phyloP scores from a whole-genome alignment of 2,329 filamentous ascomycete species.

The Trichoderma hamatum region DNA sequence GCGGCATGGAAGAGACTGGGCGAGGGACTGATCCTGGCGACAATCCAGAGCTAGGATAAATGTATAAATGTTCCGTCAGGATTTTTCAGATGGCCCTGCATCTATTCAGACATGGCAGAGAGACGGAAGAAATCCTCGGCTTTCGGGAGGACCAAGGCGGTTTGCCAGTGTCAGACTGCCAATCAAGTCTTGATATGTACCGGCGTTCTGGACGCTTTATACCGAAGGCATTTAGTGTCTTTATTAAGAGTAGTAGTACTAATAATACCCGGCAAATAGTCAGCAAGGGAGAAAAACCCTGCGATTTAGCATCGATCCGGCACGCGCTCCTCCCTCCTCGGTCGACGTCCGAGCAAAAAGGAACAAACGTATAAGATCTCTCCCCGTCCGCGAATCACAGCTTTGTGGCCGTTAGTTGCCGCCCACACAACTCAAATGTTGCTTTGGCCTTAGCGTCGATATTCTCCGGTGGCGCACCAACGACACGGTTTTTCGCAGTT shows the following conservation, averaged over 20 bases:
- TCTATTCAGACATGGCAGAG: background rate
- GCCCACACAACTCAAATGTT: constrained; percentile 15
- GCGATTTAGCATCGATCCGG: constrained; percentile 20
- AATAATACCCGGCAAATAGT: constrained; percentile 3
- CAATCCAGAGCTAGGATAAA: background rate
- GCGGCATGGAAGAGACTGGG: background rate
- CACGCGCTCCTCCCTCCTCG: constrained; percentile 23
- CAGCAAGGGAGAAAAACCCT: constrained; percentile 8
- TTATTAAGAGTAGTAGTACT: background rate
- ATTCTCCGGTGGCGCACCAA: constrained; percentile 15
- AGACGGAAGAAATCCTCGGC: background rate
- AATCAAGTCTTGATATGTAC: background rate
- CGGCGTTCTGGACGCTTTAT: background rate
- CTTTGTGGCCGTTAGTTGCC: constrained; percentile 15
- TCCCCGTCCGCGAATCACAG: constrained; percentile 22
- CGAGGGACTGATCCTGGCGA: background rate
- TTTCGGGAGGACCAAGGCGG: background rate
- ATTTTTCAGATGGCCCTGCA: background rate
- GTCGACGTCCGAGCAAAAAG: constrained; percentile 26
- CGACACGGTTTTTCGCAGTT: background rate
- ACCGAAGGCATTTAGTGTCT: constrained; percentile 4
- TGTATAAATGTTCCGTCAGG: background rate
- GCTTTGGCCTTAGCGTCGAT: constrained; percentile 23
- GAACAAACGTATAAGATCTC: constrained; percentile 4
- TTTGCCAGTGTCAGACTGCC: background rate